Percentiles rank a stretch among this genome's conserved stretches.
Evolutionary conservation across 768 basidiomycete genomes (phyloP).

Genomic region (Butyriboletus loyo): DNA sequence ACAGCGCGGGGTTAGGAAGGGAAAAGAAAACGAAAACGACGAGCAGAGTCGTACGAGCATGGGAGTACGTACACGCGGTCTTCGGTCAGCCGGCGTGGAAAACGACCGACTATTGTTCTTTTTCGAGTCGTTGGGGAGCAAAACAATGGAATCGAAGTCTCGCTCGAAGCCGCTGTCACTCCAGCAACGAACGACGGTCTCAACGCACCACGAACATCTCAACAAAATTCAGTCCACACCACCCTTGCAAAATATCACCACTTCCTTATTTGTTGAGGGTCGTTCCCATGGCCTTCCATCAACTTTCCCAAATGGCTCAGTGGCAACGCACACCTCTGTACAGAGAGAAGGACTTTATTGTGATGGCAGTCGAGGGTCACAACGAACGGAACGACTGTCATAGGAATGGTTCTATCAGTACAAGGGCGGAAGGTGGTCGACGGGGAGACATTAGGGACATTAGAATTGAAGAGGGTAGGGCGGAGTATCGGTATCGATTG

Average conservation of each 20-base stretch:
- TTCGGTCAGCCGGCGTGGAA: background rate
- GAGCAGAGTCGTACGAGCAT: background rate
- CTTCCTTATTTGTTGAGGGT: too few species aligned
- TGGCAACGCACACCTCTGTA: slow-evolving; percentile 77
- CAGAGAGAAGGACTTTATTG: slow-evolving; percentile 78
- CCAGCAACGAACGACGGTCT: background rate
- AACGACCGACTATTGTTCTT: background rate
- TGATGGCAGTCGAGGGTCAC: slow-evolving; percentile 97
- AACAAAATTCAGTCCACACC: too few species aligned
- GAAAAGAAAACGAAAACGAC: background rate
- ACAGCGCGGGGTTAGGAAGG: background rate
- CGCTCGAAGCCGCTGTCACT: too few species aligned
- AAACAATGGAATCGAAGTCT: too few species aligned
- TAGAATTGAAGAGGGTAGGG: slow-evolving; percentile 81
- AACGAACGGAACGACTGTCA: slow-evolving; percentile 95
- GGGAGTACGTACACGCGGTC: background rate
- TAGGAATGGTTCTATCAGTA: slow-evolving; percentile 99
- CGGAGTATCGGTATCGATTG: background rate
- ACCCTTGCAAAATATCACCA: too few species aligned
- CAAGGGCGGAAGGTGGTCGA: slow-evolving; percentile 88
- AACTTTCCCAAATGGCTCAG: slow-evolving; percentile 89
- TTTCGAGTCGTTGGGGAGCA: background rate
- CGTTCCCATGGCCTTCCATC: slow-evolving; percentile 77
- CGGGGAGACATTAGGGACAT: slow-evolving; percentile 76
- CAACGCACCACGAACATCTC: background rate